Base-by-base conservation (phyloP, 2,329 filamentous ascomycete species). In the Pseudocercospora fijiensis region DNA sequence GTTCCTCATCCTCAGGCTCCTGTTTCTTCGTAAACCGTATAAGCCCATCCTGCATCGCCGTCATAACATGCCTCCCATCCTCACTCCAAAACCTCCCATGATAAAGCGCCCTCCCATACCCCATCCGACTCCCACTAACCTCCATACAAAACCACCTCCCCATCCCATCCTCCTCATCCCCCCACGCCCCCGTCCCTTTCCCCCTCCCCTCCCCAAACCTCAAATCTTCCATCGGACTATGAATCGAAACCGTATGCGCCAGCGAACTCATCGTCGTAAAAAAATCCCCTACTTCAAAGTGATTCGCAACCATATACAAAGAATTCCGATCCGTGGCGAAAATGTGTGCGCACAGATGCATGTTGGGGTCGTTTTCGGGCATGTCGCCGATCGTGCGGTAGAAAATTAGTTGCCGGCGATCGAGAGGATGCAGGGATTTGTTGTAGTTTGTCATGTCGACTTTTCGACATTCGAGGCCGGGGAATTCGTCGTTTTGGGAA, bases 281-380 rank as follows among this genome's bases (percentile, higher is more conserved):
- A 6, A 72, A 66, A 41, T 77, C 73, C 24, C 74, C 76, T 24
- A 80, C 73, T 0, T 79, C 79, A n/a, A 83, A 71, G 16, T 83
- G 80, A 22, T 82, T 82, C 2, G 82, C 77, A 1, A 85, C 78
- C 51, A 85, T 73, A 71, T 82, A 81, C 11, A 86, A 73, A 18
- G 81, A 82, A 62, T 86, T 86, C 24, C 81, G 79, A 67, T 86
- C 85, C 33, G 81, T 83, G 0, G 84, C 81, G 69, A 85, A 86
- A 49, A 86, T 75, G 71, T 87, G 85, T 2, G 83, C 84, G 67
- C 82, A 84, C 0, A 83, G 81, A 66, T 86, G 84, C 18, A 86
- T 72, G 66, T 86, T 86, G 30, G 83, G 75, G 64, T 78, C 72
- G 63, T 70, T 28, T 10, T 4, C 1, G 4, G 75, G 70, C 41